Evolutionary conservation across 2,329 filamentous ascomycete species (phyloP), one percentile per base, ranked within the genome.

Genomic region (Colletotrichum zoysiae): DNA sequence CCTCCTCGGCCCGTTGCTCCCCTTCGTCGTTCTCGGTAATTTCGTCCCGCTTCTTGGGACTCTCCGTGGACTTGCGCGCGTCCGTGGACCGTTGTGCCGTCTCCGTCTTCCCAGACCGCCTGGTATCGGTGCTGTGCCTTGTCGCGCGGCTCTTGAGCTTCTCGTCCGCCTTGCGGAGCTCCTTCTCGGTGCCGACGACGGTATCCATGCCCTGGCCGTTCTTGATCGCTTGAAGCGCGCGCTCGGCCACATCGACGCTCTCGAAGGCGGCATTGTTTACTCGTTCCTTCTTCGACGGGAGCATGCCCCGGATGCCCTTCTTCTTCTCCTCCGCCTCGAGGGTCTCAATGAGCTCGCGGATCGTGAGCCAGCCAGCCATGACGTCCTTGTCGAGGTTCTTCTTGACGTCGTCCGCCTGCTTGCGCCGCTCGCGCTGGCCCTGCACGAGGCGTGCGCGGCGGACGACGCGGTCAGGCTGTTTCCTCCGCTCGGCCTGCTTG

Each of bases 391-490:
- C 68, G 8, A 76, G 61, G 9, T 67, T 70, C 40, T 74, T 77
- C 50, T 75, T 77, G 42, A 76, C 76, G 46, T 85, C 81, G 5
- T 75, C 66, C 0, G 88, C 74, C 0, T 71, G 75, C 0, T 76
- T 66, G 20, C 63, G 63, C 4, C 82, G 63, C 58, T 89, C 86
- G 5, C 84, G 80, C 72, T 86, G 85, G 1, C 88, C 90, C 76
- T 92, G 88, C 0, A 85, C 79, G 35, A 92, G 90, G 5, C 89
- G 85, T 1, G 88, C 88, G 33, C 85, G 84, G 0, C 90, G 85
- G 18, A 92, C 81, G 67, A 86, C 86, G 30, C 82, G 82, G 1
- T 85, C 83, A 0, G 89, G 89, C 73, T 87, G 86, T 67, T 84
- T 84, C 12, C 83, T 79, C 46, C 89, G 86, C 73, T 86, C 82